phyloP scores from a whole-genome alignment of 1,284 basidiomycete genomes.

The Naganishia cerealis region DNA sequence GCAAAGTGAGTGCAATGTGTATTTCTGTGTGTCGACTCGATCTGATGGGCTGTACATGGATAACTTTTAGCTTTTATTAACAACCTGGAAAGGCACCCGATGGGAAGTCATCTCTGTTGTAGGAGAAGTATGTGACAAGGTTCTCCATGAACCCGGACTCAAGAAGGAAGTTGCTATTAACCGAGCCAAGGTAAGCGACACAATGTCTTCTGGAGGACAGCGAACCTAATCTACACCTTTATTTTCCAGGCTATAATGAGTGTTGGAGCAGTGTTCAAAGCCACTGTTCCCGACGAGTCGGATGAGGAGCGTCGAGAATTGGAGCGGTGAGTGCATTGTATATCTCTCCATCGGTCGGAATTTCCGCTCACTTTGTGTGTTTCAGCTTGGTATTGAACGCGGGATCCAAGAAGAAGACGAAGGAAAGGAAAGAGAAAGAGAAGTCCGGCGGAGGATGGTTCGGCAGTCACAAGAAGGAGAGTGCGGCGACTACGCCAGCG shows the following conservation, averaged over 20 bases:
- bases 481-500: not conserved
- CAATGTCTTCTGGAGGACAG: not conserved
- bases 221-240: not conserved
- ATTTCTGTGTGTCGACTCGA: not conserved
- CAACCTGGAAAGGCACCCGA: constrained; percentile 90
- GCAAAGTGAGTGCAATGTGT: constrained; percentile 62
- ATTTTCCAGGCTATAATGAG: constrained; percentile 68
- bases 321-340: constrained; percentile 62
- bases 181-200: constrained; percentile 69
- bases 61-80: constrained; percentile 71
- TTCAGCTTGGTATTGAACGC: constrained; percentile 52
- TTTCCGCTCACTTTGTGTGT: not conserved
- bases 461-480: constrained; percentile 19
- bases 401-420: constrained; percentile 52
- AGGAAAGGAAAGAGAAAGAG: constrained; percentile 43
- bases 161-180: constrained; percentile 70
- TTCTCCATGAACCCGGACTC: constrained; percentile 72
- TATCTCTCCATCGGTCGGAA: not conserved
- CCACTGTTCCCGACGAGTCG: constrained; percentile 76
- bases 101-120: constrained; percentile 77
- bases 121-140: constrained; percentile 72
- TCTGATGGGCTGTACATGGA: not conserved
- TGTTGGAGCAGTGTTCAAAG: constrained; percentile 83
- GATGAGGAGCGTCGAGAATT: constrained; percentile 89
- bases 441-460: constrained; percentile 36